Base-by-base conservation (phyloP, 108 stramenopile genomes). In the Cyclotella baltica region DNA sequence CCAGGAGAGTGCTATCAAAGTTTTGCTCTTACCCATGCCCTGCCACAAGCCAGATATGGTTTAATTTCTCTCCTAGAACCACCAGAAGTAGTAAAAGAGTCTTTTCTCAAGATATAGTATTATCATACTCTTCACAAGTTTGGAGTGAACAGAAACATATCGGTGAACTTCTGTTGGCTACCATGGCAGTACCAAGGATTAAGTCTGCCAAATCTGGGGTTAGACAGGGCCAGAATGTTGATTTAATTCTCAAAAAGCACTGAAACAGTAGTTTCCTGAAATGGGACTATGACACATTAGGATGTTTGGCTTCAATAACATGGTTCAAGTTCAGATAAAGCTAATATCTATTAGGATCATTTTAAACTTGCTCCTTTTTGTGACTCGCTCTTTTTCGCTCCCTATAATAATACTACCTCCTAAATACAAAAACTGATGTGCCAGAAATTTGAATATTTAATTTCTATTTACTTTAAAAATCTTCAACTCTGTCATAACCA, bases 171-270 rank as follows among this genome's bases (percentile, higher is more conserved):
- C n/a, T 3, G 35, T 3, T 38, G 20, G 65, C 25, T 67, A 2
- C 47, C 65, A 15, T 18, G 11, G 11, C 11, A 28, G 28, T 67
- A 48, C 20, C 65, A 67, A 30, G 65, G 65, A 5, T 27, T 67
- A 3, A 47, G 65, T 4, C n/a, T 67, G 29, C 65, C 65, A 4
- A 73, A 73, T 38, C 30, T 63, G 30, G 29, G 15, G 2, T 19
- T 63, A 9, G 19, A 61, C 1, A 50, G n/a, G 11, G 30, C 64
- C 0, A 33, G 62, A 0, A 8, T 25, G 34, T 48, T 28, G 18
- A 10, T 74, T 0, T 3, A 1, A 0, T 55, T 37, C 15, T 74
- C 4, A 50, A 52, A 50, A 18, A 51, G 23, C 30, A 27, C 0
- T 74, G 73, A 62, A 59, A 30, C n/a, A 30, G 47, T 4, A 0